Base-by-base conservation (phyloP, 2,329 filamentous ascomycete species). In the Nemania sp. region DNA sequence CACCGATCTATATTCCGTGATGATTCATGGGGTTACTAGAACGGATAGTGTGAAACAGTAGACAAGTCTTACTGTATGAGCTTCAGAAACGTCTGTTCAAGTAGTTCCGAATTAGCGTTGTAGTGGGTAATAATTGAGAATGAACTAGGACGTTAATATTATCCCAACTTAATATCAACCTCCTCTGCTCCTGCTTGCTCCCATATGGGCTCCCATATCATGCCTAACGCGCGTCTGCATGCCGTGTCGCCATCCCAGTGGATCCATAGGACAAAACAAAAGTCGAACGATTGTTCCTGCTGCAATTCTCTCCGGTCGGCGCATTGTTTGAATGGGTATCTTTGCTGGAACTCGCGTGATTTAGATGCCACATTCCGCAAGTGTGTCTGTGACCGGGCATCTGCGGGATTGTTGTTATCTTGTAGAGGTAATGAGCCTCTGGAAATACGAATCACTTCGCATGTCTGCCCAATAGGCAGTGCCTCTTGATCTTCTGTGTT, bases 181-280 rank as follows among this genome's bases (percentile, higher is more conserved):
- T 22, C 33, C 19, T 48, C 51, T 1, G 19, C 39, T 8, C 11
- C 31, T 17, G 17, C 44, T 39, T 31, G 19, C 11, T 49, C 44
- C 31, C 44, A 49, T 12, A 39, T 26, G 5, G 6, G 44, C 9
- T 48, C 24, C 39, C 31, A 53, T 37, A 49, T 24, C 2, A 48
- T 31, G 22, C 44, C 39, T 15, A 53, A 37, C 24, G 37, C 39
- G 14, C 5, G 30, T 11, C 44, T 42, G 6, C 37, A 33, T 14
- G 17, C 37, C 3, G 24, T 42, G 19, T 52, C 49, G 22, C 44
- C 44, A 5, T 53, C 44, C 44, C 44, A 52, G 5, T 37, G 37
- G 6, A 47, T 47, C 37, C 37, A 52, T 31, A 52, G 19, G 12
- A 53, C 39, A 14, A 53, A 53, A 31, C 39, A 39, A 15, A 53